These are phyloP conservation scores for Trypethelium eluteriae DNA, from an alignment of 495 filamentous ascomycete species.

Conservation along the genomic window DNA sequence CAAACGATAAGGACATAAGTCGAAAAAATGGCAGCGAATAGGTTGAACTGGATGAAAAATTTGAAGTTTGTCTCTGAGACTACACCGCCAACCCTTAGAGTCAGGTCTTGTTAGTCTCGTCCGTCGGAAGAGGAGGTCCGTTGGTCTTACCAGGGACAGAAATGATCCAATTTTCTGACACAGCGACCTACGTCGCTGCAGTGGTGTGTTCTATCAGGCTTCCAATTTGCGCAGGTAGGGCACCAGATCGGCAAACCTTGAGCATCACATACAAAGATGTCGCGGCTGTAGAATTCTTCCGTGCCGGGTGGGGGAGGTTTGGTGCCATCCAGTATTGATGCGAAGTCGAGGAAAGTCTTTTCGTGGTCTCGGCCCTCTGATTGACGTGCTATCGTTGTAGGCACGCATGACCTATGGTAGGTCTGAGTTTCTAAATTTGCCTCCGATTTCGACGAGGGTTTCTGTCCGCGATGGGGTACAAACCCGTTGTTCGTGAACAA, in stretches of 20 bases:
- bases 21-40: constrained; percentile 63
- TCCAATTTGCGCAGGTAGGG: constrained; percentile 69
- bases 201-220: constrained; percentile 78
- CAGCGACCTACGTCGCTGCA: constrained; percentile 73
- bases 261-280: constrained; percentile 40
- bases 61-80: constrained; percentile 80
- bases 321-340: constrained; percentile 6
- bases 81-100: constrained; percentile 70
- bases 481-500: constrained; percentile 7
- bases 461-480: background rate
- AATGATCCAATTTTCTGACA: constrained; percentile 85
- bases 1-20: constrained; percentile 52
- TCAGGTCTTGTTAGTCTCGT: constrained; percentile 3
- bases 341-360: background rate
- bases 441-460: background rate
- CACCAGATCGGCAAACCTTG: constrained; percentile 80
- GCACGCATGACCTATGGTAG: background rate
- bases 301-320: constrained; percentile 16
- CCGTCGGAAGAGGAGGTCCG: background rate
- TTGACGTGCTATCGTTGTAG: background rate
- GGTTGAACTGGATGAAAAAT: constrained; percentile 79
- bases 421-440: background rate
- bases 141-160: constrained; percentile 68
- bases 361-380: background rate
- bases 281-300: constrained; percentile 23